A percentile compares a stretch with the other conserved stretches of the same genome.
Evolutionary conservation across 2,329 filamentous ascomycete species (phyloP).

Genomic region (Bipolaris oryzae): DNA sequence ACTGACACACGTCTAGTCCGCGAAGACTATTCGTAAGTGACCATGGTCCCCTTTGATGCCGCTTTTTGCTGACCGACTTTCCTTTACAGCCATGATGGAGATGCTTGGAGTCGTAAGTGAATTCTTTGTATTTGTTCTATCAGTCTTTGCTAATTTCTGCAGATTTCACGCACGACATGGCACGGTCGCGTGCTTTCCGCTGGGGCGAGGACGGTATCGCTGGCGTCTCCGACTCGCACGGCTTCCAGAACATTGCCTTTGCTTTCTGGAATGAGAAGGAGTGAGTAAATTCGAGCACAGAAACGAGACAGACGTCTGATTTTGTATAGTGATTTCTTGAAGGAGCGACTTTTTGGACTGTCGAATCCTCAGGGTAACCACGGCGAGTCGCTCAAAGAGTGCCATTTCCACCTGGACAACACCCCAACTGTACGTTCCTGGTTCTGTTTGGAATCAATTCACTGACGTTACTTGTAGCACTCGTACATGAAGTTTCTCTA

Average conservation of each 20-base stretch:
- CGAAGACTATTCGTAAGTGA: slow-evolving; percentile 82
- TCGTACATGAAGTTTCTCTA: slow-evolving; percentile 99
- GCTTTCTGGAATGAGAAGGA: slow-evolving; percentile 98
- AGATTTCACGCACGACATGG: slow-evolving; percentile 95
- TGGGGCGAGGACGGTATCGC: slow-evolving; percentile 98
- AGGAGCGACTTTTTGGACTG: slow-evolving; percentile 91
- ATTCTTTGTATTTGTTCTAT: background rate
- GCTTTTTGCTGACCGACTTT: slow-evolving; percentile 33
- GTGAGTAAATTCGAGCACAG: slow-evolving; percentile 56
- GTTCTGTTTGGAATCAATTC: slow-evolving; percentile 43
- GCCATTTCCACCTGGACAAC: slow-evolving; percentile 95
- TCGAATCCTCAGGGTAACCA: slow-evolving; percentile 98
- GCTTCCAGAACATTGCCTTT: slow-evolving; percentile 90
- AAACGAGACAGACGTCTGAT: slow-evolving; percentile 47
- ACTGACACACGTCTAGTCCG: slow-evolving; percentile 64
- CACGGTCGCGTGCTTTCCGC: slow-evolving; percentile 83
- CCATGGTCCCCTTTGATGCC: slow-evolving; percentile 12
- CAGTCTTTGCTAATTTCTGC: slow-evolving; percentile 30
- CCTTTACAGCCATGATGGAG: slow-evolving; percentile 70
- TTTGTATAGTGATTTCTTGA: slow-evolving; percentile 76
- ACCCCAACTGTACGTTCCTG: slow-evolving; percentile 69
- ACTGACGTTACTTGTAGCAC: slow-evolving; percentile 62
- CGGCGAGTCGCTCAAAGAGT: slow-evolving; percentile 95
- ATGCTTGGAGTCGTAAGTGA: slow-evolving; percentile 91
- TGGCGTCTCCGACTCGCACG: slow-evolving; percentile 92